Evolutionary conservation across 2,329 filamentous ascomycete genomes (phyloP), one percentile per base, ranked within the genome.

Genomic region (Xylariales sp.): DNA sequence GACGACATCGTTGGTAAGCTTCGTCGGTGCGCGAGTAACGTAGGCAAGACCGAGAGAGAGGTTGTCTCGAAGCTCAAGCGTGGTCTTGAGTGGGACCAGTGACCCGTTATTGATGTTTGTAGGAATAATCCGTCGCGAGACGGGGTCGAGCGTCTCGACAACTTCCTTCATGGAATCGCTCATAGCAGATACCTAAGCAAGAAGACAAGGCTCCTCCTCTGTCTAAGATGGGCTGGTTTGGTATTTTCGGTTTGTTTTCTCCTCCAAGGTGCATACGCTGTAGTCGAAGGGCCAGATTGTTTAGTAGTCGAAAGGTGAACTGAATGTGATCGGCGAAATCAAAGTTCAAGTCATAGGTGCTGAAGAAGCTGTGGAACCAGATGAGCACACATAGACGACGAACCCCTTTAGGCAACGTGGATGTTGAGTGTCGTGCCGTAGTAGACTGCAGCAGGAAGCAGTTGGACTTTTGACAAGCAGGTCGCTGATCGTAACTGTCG

Each of bases 1-100:
- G 57, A 93, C 76, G 55, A 88, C 75, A 49, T 76, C 72, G 61
- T 85, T 88, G 50, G 86, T 84, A 52, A 75, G 73, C 62, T 82
- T 86, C 48, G 81, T 78, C 34, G 86, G 86, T 41, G 86, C 76
- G 55, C 84, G 75, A 37, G 87, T 83, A 48, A 88, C 78, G 59
- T 84, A 85, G 40, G 82, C 82, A 45, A 77, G 70, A 37, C 83
- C 73, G 46, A 77, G 65, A 27, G 65, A 64, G 44, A 82, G 73
- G 42, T 78, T 74, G 50, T 80, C 75, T 38, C 73, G 69, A 39
- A 81, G 70, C 57, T 84, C 81, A 33, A 82, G 70, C 2, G 74
- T 76, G 4, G 81, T 84, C 62, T 82, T 83, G 35, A 84, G 66
- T 21, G 79, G 78, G 31, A 82, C 73, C 33, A 84, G 59, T 22